Evolutionary conservation across 1,284 basidiomycete genomes (phyloP).

Genomic region (Tranzscheliella williamsii): DNA sequence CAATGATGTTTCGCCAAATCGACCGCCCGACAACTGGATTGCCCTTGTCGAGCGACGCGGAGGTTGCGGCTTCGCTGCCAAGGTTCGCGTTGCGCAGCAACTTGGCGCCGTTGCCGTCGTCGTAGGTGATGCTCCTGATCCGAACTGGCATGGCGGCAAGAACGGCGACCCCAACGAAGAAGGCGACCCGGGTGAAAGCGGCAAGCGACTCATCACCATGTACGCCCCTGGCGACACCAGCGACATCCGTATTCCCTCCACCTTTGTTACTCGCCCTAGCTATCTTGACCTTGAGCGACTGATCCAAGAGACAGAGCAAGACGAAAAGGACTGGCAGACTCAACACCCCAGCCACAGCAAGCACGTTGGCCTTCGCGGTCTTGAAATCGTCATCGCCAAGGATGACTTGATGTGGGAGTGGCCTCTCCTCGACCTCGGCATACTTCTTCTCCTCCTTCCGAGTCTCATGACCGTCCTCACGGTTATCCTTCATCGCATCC

Average conservation of each 20-base stretch:
- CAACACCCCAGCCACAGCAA: conserved; percentile 7
- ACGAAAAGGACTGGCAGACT: conserved; percentile 30
- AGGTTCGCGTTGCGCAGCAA: conserved; percentile 54
- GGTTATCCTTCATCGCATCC: conserved; percentile 52
- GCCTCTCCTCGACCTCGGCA: conserved; percentile 55
- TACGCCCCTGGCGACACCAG: conserved; percentile 51
- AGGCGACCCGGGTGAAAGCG: conserved; percentile 41
- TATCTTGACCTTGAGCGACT: conserved; percentile 53
- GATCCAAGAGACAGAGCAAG: conserved; percentile 46
- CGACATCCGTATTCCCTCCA: conserved; percentile 56
- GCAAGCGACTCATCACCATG: conserved; percentile 57
- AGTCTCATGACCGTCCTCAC: conserved; percentile 55
- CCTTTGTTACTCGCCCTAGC: conserved; percentile 56
- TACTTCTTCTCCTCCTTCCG: conserved; percentile 55
- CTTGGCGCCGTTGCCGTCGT: conserved; percentile 58
- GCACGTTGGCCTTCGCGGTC: conserved; percentile 13
- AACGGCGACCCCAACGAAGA: conserved; percentile 40
- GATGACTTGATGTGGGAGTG: conserved; percentile 55
- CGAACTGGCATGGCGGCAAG: conserved; percentile 29
- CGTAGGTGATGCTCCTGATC: conserved; percentile 51
- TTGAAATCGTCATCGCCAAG: conserved; percentile 53
- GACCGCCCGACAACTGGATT: conserved; percentile 55
- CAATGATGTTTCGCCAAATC: neutral
- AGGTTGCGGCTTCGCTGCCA: conserved; percentile 53
- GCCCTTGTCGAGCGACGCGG: conserved; percentile 56